These are phyloP conservation scores for Gloeopeniophorella convolvens DNA, from an alignment of 768 basidiomycete genomes.

Conservation along the genomic window DNA sequence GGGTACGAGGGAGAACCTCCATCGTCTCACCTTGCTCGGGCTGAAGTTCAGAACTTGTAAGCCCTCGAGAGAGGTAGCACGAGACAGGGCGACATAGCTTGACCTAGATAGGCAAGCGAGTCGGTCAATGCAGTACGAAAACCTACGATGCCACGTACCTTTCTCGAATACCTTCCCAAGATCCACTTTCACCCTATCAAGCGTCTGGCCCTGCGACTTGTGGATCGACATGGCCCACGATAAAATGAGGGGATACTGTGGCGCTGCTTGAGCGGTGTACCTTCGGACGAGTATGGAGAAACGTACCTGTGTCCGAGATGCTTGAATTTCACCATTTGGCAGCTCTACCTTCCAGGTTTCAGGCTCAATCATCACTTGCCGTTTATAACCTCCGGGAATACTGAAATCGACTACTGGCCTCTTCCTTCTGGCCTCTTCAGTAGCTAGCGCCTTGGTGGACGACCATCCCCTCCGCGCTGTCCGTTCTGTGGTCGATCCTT, in stretches of 20 bases:
- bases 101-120: conserved; percentile 42
- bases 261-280: neutral
- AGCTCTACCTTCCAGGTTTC: conserved; percentile 85
- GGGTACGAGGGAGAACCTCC: neutral
- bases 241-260: conserved; percentile 77
- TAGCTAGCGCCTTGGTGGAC: conserved; percentile 5
- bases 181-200: conserved; percentile 93
- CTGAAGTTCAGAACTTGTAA: conserved; percentile 82
- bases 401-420: conserved; percentile 79
- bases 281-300: neutral
- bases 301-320: conserved; percentile 69
- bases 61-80: conserved; percentile 79
- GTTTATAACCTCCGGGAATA: conserved; percentile 47
- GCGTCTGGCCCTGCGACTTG: conserved; percentile 95
- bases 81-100: conserved; percentile 89
- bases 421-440: conserved; percentile 19
- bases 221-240: conserved; percentile 99
- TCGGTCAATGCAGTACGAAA: neutral
- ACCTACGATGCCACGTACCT: conserved; percentile 36
- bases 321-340: conserved; percentile 81
- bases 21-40: conserved; percentile 50
- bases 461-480: conserved; percentile 10
- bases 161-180: conserved; percentile 90
- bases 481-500: neutral
- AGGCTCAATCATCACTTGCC: conserved; percentile 52